phyloP scores from a whole-genome alignment of 345 rosid genomes.

The Odontarrhena argentea region DNA sequence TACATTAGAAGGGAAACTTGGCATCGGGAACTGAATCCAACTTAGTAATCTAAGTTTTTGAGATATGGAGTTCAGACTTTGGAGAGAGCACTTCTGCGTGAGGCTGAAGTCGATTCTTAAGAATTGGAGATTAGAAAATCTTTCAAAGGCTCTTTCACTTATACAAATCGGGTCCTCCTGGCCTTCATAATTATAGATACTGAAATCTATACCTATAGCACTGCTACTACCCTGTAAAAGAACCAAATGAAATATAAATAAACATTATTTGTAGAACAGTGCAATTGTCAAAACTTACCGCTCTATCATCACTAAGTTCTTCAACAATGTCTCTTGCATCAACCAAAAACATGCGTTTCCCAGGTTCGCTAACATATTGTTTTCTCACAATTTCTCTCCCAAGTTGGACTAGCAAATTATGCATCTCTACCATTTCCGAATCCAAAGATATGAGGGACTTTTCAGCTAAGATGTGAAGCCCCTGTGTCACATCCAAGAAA shows the following conservation, averaged over 20 bases:
- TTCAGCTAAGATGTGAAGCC: slow-evolving; percentile 6
- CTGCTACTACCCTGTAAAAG: no score
- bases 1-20: slow-evolving; percentile 21
- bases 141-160: neutral
- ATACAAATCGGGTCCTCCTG: neutral
- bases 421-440: neutral
- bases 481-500: neutral
- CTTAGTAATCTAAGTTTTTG: slow-evolving; percentile 14
- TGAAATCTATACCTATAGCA: no score
- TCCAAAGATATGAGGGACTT: slow-evolving; percentile 26
- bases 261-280: neutral
- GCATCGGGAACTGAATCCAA: slow-evolving; percentile 21
- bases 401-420: slow-evolving; percentile 32
- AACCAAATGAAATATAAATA: neutral
- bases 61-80: neutral
- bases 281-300: neutral
- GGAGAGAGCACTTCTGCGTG: neutral
- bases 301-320: neutral
- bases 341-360: slow-evolving; percentile 24
- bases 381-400: slow-evolving; percentile 21
- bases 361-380: neutral
- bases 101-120: neutral
- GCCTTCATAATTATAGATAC: neutral
- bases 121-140: slow-evolving; percentile 27
- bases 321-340: slow-evolving; percentile 18